Conservation (phyloP, 2,329 filamentous ascomycete species). For the Diaporthe eres region DNA sequence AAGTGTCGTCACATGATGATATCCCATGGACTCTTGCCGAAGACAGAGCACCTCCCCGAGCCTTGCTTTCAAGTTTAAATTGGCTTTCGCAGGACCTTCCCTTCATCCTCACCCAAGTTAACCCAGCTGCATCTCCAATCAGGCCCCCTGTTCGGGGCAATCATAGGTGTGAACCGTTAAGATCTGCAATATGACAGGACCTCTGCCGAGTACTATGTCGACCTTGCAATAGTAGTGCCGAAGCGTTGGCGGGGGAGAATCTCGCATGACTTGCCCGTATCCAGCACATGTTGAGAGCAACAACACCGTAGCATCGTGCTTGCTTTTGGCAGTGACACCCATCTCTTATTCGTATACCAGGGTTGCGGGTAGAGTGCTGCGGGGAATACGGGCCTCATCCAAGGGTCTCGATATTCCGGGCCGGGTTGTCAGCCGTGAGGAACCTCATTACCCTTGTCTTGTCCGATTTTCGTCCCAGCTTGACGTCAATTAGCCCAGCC, state of each 20-base stretch:
- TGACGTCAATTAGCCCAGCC: background rate
- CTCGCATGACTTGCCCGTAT: constrained; percentile 5
- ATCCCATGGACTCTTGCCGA: background rate
- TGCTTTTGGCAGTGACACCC: background rate
- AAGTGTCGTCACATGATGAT: background rate
- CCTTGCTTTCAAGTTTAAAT: background rate
- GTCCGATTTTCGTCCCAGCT: constrained; percentile 1
- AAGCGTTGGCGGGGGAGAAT: background rate
- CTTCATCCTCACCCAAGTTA: background rate
- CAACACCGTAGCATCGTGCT: background rate
- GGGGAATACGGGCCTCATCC: background rate
- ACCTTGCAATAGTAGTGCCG: background rate
- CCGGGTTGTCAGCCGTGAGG: background rate
- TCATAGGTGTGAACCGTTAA: background rate
- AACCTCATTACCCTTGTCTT: background rate
- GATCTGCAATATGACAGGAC: background rate
- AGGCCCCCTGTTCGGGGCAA: background rate
- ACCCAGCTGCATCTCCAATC: background rate
- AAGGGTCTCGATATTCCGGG: background rate
- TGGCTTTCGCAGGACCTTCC: background rate
- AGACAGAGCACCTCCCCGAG: background rate
- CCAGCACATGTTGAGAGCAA: background rate
- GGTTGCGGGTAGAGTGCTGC: background rate
- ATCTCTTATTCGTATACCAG: background rate
- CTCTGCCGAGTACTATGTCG: background rate